These are phyloP conservation scores for Aspergillus panamensis DNA, from an alignment of 495 filamentous ascomycete genomes.

Conservation along the genomic window DNA sequence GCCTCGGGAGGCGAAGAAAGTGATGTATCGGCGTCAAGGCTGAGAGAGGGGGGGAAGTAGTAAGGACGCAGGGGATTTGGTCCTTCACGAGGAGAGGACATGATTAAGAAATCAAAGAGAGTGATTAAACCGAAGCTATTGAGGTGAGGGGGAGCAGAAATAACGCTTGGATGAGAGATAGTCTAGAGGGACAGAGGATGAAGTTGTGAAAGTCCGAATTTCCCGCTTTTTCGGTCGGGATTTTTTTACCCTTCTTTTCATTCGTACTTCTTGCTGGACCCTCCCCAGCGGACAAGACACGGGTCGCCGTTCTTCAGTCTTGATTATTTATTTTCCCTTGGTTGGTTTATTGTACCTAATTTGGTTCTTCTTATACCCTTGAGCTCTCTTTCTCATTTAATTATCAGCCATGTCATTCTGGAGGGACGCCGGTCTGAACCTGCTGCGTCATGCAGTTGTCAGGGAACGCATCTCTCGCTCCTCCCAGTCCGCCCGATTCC, in stretches of 20 bases:
- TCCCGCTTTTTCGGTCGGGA: conserved; percentile 24
- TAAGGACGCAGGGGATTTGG: conserved; percentile 93
- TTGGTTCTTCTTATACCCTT: conserved; percentile 9
- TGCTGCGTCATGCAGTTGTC: conserved; percentile 33
- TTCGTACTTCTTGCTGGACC: background rate
- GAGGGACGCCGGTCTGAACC: conserved; percentile 35
- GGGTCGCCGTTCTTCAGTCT: too few species aligned
- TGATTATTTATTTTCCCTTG: background rate
- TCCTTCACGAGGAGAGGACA: conserved; percentile 51
- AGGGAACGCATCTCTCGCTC: conserved; percentile 30
- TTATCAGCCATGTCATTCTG: conserved; percentile 35
- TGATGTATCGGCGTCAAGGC: conserved; percentile 40
- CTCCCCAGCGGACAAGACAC: background rate
- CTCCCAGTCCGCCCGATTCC: conserved; percentile 33
- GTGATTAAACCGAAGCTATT: conserved; percentile 13
- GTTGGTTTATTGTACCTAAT: background rate
- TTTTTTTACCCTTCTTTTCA: conserved; percentile 19
- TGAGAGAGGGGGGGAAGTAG: conserved; percentile 82
- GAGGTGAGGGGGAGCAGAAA: conserved; percentile 15
- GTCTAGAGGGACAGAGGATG: conserved; percentile 9
- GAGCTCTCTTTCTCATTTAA: background rate
- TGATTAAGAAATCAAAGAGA: conserved; percentile 17
- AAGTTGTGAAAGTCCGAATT: conserved; percentile 20
- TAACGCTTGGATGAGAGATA: conserved; percentile 5
- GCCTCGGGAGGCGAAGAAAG: conserved; percentile 40